Evolutionary conservation across 176 grass and related monocot genomes (phyloP), one percentile per base, ranked within the genome.

Genomic region (Aegilops sharonensis): DNA sequence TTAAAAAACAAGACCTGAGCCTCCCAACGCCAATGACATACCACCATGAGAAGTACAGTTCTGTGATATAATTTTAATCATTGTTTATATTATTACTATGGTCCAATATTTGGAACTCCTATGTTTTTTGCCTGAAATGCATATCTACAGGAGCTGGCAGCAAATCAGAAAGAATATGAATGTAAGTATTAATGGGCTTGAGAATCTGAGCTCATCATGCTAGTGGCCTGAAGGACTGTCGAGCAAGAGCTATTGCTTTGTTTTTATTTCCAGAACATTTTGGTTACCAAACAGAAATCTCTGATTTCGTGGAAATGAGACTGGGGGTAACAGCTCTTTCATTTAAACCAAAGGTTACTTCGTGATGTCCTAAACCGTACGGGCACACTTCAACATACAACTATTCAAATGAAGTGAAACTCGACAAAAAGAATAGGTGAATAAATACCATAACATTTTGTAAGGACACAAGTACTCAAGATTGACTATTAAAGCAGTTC

Each of bases 61-160:
- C 45, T 29, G 13, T 75, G 42, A 50, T 75, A 45, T 75, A 74
- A 48, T 27, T 74, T 47, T 14, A 14, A 75, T 8, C 13, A 75
- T 12, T 50, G 42, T 43, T 47, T 50, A 75, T 50, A 48, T 50
- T 50, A 30, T 50, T 75, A 48, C 24, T 9, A 72, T 72, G 29
- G 40, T 45, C 72, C 42, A 50, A 48, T 8, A 50, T 75, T 47
- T 50, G 12, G 48, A 75, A 18, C 27, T 75, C 72, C 27, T 47
- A 29, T 47, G 4, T 48, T 75, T 73, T 27, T 50, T 27, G 40
- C 72, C 72, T 14, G 13, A 8, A 24, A 50, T 13, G 23, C 42
- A 75, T 48, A 75, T 75, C 72, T 50, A 75, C 72, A 50, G 72
- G 72, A 75, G 48, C 43, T 8, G 29, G 47, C 42, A 75, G 72